phyloP scores from a whole-genome alignment of 306 rosid genomes.

The Trifolium fragiferum region DNA sequence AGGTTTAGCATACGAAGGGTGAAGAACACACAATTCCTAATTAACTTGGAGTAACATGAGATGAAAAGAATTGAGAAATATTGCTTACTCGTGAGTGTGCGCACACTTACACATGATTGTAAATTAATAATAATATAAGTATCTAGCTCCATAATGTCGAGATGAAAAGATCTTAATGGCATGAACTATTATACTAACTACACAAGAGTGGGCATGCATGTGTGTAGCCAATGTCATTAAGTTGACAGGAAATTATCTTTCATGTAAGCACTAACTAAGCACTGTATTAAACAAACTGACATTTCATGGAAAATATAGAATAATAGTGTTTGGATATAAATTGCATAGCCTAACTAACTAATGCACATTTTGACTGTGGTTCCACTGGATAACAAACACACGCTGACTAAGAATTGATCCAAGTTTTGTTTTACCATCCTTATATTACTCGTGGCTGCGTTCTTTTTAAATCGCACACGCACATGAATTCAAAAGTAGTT shows the following conservation, averaged over 20 bases:
- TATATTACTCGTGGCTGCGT: neutral
- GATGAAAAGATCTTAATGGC: neutral
- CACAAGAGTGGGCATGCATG: neutral
- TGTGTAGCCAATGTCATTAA: neutral
- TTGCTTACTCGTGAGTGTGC: neutral
- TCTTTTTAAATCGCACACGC: neutral
- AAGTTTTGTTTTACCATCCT: constrained; percentile 19
- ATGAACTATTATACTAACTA: constrained; percentile 6
- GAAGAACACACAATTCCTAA: constrained; percentile 16
- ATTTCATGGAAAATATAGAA: neutral
- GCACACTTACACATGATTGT: neutral
- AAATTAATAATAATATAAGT: constrained; percentile 2
- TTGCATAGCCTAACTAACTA: neutral
- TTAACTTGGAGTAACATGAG: constrained; percentile 32
- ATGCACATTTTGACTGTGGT: neutral
- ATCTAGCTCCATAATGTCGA: neutral
- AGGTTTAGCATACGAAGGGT: constrained; percentile 6
- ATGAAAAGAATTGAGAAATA: constrained; percentile 10
- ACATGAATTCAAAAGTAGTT: constrained; percentile 14
- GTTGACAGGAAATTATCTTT: constrained; percentile 1
- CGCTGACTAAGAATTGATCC: constrained; percentile 6
- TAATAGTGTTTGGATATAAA: neutral
- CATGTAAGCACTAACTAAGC: neutral
- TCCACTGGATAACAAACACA: neutral
- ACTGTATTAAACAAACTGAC: neutral